Evolutionary conservation across 176 grass and related monocot species (phyloP).

Genomic region (Bolboschoenus planiculmis): DNA sequence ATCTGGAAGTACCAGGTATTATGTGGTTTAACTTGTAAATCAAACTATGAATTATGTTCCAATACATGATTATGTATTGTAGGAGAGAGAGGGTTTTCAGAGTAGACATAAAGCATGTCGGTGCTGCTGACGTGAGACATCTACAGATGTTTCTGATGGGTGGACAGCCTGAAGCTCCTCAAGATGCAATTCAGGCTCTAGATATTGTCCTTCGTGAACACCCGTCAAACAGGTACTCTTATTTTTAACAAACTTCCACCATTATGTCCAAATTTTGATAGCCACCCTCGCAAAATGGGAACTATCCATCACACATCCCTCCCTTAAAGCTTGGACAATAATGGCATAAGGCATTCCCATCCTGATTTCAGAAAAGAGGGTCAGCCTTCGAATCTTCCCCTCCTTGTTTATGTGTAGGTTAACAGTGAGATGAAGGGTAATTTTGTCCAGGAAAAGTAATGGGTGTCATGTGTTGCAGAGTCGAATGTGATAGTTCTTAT

Average conservation of each 20-base stretch:
- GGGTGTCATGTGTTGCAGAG: too few species aligned
- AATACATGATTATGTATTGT: neutral
- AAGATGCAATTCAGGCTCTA: slow-evolving; percentile 35
- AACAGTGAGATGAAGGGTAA: neutral
- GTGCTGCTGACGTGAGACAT: slow-evolving; percentile 20
- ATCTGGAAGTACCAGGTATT: neutral
- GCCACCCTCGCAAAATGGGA: too few species aligned
- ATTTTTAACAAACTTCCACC: neutral
- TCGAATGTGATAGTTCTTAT: neutral
- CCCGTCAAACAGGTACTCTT: slow-evolving; percentile 24
- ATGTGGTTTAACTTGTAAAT: neutral
- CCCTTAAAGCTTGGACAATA: neutral
- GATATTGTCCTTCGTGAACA: slow-evolving; percentile 53
- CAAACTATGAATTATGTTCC: neutral
- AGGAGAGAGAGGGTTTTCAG: slow-evolving; percentile 29
- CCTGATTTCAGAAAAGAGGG: neutral
- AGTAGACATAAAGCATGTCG: slow-evolving; percentile 43
- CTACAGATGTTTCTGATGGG: slow-evolving; percentile 38
- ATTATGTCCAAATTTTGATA: neutral
- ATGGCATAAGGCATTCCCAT: neutral
- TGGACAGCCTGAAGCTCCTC: slow-evolving; percentile 19
- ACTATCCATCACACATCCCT: neutral
- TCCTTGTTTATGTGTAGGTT: neutral
- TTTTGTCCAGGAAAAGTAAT: too few species aligned
- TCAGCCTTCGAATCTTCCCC: neutral